Conservation (phyloP, 2,329 filamentous ascomycete species). For the Venturia carpophila region DNA sequence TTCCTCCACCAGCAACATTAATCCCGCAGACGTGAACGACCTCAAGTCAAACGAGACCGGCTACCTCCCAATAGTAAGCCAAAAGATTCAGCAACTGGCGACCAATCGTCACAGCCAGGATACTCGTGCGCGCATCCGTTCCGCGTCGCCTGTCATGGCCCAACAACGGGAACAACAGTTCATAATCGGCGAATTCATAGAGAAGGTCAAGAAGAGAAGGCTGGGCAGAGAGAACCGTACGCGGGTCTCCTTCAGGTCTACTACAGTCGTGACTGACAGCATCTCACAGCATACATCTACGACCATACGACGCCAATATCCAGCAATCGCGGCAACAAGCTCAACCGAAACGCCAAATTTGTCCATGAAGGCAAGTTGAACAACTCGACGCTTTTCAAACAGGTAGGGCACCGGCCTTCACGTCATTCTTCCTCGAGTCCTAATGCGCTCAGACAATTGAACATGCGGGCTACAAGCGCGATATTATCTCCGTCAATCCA, state of each 20-base stretch:
- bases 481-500: slow-evolving; percentile 68
- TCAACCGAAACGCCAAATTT: slow-evolving; percentile 67
- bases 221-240: slow-evolving; percentile 31
- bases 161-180: slow-evolving; percentile 16
- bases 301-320: slow-evolving; percentile 62
- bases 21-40: background rate
- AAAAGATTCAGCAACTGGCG: background rate
- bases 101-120: background rate
- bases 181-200: slow-evolving; percentile 17
- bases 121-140: background rate
- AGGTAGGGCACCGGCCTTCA: slow-evolving; percentile 44
- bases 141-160: slow-evolving; percentile 13
- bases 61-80: background rate
- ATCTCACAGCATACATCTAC: slow-evolving; percentile 61
- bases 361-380: slow-evolving; percentile 63
- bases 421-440: slow-evolving; percentile 21
- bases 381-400: slow-evolving; percentile 60
- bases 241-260: slow-evolving; percentile 15
- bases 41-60: background rate
- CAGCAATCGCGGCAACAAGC: slow-evolving; percentile 70
- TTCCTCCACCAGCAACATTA: background rate
- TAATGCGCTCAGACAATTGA: slow-evolving; percentile 51
- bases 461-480: slow-evolving; percentile 63
- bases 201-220: slow-evolving; percentile 16
- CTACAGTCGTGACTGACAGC: background rate